Conservation (phyloP, 140 eudicot genomes). For the Anethum foeniculum region DNA sequence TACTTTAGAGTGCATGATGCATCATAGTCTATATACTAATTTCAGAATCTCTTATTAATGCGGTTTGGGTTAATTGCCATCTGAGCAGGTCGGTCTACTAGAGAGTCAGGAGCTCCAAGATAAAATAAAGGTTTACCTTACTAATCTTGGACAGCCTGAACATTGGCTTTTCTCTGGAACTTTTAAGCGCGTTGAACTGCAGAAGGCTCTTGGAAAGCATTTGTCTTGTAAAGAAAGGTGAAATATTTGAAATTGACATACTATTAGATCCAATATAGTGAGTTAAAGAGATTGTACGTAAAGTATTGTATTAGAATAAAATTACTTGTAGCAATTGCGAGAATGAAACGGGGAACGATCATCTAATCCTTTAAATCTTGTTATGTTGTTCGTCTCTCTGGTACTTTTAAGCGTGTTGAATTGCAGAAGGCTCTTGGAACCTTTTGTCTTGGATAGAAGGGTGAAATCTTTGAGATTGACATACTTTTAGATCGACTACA, state of each 20-base stretch:
- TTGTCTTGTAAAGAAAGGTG: conserved; percentile 91
- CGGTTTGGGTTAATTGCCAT: not conserved
- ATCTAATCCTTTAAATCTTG: not conserved
- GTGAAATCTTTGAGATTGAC: conserved; percentile 23
- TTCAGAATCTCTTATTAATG: not conserved
- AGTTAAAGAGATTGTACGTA: not conserved
- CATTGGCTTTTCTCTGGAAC: conserved; percentile 72
- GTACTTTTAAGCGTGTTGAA: conserved; percentile 63
- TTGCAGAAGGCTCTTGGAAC: conserved; percentile 76
- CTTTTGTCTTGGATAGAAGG: conserved; percentile 86
- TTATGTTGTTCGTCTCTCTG: conserved; percentile 16
- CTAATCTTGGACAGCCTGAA: conserved; percentile 68
- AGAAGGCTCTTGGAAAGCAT: conserved; percentile 81
- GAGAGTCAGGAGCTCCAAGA: conserved; percentile 88
- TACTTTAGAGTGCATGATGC: not conserved
- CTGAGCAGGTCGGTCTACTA: conserved; percentile 58
- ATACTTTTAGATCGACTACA: not conserved
- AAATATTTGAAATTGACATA: conserved; percentile 6
- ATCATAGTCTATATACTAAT: not conserved
- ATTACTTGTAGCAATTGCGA: not conserved
- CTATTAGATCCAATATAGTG: not conserved
- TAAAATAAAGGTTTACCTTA: conserved; percentile 53
- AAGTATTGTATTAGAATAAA: not conserved
- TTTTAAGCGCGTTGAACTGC: conserved; percentile 75
- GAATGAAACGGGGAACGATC: not conserved